Base-by-base conservation (phyloP, 1,139 yeast species). In the Meyerozyma athensensis region DNA sequence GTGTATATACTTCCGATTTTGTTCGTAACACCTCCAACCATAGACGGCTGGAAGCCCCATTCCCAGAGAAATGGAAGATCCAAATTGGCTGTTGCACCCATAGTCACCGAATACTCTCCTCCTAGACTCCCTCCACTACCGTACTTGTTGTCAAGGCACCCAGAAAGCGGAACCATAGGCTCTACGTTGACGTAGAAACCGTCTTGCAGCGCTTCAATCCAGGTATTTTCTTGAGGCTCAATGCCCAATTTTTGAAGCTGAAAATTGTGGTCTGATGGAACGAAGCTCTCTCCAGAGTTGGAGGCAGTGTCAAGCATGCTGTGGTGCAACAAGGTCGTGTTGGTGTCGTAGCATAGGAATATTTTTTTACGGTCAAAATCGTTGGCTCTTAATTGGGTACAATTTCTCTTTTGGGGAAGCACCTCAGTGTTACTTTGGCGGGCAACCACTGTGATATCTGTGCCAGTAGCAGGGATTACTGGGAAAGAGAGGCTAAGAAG, bases 121-220 rank as follows among this genome's bases (percentile, higher is more conserved):
- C 39, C 23, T 7, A 57, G 22, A 5, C 40, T 10, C 1, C 60
- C 60, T 2, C 59, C 61, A 30, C 47, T 52, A 2, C 62, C 62
- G 21, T 42, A 43, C 7, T 19, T 24, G 26, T 28, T 43, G 36
- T 45, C 44, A 33, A 55, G 45, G 33, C 60, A 56, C 7, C 56
- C 58, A 2, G 56, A 43, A 3, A 56, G 19, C 0, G 60, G 51
- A 2, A 40, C 20, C 8, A 38, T 37, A 8, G 42, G 41, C 31
- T 26, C 31, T 16, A 26, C 7, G n/a, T 23, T 23, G 21, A 16
- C 32, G 10, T 17, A 28, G n/a, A n/a, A 17, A 14, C 10, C 16
- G 10, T 20, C 32, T 4, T 5, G 7, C 9, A 20, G n/a, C 8
- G 19, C 4, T 28, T 28, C 32, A 18, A 28, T 16, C 32, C 32